phyloP scores from a whole-genome alignment of 805 yeast species.

The Suhomyces xylopsoci region DNA sequence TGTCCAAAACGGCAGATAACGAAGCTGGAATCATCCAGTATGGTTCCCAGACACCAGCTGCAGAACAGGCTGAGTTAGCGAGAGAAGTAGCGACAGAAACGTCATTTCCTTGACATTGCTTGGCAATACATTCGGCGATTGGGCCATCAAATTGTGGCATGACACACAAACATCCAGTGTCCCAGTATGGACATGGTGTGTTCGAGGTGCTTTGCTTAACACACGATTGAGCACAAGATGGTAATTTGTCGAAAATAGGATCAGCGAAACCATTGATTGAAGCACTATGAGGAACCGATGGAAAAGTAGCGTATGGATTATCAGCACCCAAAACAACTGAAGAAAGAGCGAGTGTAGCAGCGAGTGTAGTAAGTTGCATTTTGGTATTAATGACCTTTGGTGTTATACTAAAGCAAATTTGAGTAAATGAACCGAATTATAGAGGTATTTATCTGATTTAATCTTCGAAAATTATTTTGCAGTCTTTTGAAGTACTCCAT shows the following conservation, averaged over 20 bases:
- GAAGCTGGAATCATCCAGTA: slow-evolving; percentile 29
- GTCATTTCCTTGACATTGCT: slow-evolving; percentile 25
- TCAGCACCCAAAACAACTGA: slow-evolving; percentile 18
- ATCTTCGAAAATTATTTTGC: background rate
- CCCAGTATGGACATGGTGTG: slow-evolving; percentile 47
- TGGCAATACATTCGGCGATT: slow-evolving; percentile 33
- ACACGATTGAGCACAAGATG: slow-evolving; percentile 40
- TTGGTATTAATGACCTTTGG: background rate
- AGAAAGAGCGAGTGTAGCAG: background rate
- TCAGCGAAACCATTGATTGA: slow-evolving; percentile 49
- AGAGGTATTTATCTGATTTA: background rate
- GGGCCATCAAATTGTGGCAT: slow-evolving; percentile 33
- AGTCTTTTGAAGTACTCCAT: background rate
- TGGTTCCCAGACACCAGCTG: slow-evolving; percentile 35
- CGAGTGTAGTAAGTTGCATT: background rate
- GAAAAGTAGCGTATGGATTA: slow-evolving; percentile 42
- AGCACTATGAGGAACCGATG: slow-evolving; percentile 46
- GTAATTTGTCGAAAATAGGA: slow-evolving; percentile 35
- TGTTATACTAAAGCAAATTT: background rate
- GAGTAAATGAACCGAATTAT: background rate
- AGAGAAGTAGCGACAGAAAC: slow-evolving; percentile 27
- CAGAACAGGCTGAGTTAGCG: slow-evolving; percentile 32
- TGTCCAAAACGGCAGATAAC: slow-evolving; percentile 20
- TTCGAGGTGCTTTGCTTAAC: slow-evolving; percentile 28
- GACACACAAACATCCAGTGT: slow-evolving; percentile 45